These are phyloP conservation scores for Wickerhamiella parazyma DNA, from an alignment of 805 yeast species.

Conservation along the genomic window DNA sequence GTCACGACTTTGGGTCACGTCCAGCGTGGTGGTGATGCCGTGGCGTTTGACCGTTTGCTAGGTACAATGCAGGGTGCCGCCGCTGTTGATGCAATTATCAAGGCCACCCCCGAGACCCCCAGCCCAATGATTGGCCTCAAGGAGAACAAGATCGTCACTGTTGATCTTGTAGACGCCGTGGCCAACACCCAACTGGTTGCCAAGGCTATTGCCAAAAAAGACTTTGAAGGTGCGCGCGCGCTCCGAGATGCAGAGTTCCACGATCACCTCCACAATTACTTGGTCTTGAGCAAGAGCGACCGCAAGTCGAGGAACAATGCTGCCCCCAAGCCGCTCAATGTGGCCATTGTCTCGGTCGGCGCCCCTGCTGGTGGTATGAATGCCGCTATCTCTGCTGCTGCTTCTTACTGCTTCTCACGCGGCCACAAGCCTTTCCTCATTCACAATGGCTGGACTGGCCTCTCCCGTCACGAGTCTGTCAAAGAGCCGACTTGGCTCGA, in stretches of 20 bases:
- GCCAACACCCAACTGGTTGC: slow-evolving; percentile 81
- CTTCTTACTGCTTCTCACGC: slow-evolving; percentile 69
- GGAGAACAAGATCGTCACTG: slow-evolving; percentile 76
- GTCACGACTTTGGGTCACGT: slow-evolving; percentile 94
- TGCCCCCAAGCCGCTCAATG: slow-evolving; percentile 31
- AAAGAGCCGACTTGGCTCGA: slow-evolving; percentile 66
- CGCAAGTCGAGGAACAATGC: slow-evolving; percentile 47
- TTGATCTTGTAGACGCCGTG: slow-evolving; percentile 83
- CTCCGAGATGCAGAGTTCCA: slow-evolving; percentile 79
- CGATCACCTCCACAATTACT: slow-evolving; percentile 63
- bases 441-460: slow-evolving; percentile 86
- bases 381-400: slow-evolving; percentile 82
- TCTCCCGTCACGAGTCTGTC: slow-evolving; percentile 78
- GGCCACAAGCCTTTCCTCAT: slow-evolving; percentile 90
- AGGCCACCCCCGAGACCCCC: slow-evolving; percentile 77
- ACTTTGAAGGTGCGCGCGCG: slow-evolving; percentile 76
- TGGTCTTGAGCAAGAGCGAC: slow-evolving; percentile 54
- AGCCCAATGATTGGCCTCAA: slow-evolving; percentile 86
- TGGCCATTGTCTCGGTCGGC: slow-evolving; percentile 85
- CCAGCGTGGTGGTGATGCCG: slow-evolving; percentile 98
- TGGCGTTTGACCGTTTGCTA: slow-evolving; percentile 79
- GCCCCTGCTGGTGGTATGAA: slow-evolving; percentile 98
- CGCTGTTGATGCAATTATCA: slow-evolving; percentile 86
- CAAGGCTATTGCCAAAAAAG: slow-evolving; percentile 60
- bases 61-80: slow-evolving; percentile 97